Base-by-base conservation (phyloP, 23 red algal genomes). In the Gracilaria vermiculophylla region DNA sequence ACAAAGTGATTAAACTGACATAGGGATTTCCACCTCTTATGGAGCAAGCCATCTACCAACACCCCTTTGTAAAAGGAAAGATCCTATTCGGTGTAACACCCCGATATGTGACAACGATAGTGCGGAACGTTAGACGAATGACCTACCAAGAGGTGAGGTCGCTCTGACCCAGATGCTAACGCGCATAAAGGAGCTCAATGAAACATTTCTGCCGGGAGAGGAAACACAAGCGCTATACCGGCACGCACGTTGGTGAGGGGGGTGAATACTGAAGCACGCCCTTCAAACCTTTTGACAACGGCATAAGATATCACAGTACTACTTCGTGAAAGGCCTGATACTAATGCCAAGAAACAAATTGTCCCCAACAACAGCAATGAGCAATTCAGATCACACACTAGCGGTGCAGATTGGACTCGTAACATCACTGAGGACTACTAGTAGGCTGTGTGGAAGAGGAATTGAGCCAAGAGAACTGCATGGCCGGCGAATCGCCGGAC, bases 401-500 rank as follows among this genome's bases (percentile, higher is more conserved):
- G 35, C 4, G 0, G 58, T 35, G 58, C 58, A 64, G 35, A 24
- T 34, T 31, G 12, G 67, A 73, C 44, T 73, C 40, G 47, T 24
- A 41, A 2, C 23, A 47, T 73, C 53, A 78, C 84, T 88, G 84
- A 8, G 84, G 54, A 55, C 53, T 88, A 29, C 64, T 73, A 2
- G 84, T 70, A n/a, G 84, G 69, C 57, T 73, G 49, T 7, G 84
- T 78, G 32, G 84, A 88, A 3, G 81, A 85, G 2, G 84, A 65
- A 57, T 88, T 88, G 6, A 88, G 58, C 84, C 84, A 88, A 31
- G 84, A 88, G 58, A 88, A 88, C 53, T 88, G 84, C 84, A 88
- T 88, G 53, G 84, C 84, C 16, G 84, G 84, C 11, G 84, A 88
- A 23, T 88, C 84, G 14, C 69, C 84, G 8, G 69, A 49, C 17